A percentile compares a stretch with the other conserved stretches of the same genome.
Conservation (phyloP, 805 yeast species). For the Candida schatavii region DNA sequence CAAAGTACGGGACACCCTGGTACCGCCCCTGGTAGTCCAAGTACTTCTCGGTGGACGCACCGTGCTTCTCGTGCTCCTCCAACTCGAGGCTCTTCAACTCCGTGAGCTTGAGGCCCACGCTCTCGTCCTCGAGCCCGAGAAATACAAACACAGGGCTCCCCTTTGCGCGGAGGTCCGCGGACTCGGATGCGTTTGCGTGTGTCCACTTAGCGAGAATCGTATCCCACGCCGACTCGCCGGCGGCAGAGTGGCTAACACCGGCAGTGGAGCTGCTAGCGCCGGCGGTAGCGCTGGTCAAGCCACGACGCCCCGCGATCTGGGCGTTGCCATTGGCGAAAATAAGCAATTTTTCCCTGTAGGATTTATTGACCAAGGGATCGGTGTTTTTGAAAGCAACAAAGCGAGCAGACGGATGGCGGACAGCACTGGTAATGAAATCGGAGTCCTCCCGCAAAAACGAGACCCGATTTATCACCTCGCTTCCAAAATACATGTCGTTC, state of each 20-base stretch:
- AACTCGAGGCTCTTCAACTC: slow-evolving; percentile 26
- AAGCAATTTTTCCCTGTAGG: slow-evolving; percentile 27
- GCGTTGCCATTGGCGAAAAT: slow-evolving; percentile 33
- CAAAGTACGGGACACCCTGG: slow-evolving; percentile 63
- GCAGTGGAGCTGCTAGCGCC: no score
- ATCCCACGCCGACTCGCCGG: slow-evolving; percentile 12
- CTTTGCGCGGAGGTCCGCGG: slow-evolving; percentile 38
- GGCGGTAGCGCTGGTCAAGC: background rate
- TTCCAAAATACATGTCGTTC: slow-evolving; percentile 39
- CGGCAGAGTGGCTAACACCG: background rate
- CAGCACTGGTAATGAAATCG: slow-evolving; percentile 47
- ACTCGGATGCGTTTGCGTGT: slow-evolving; percentile 29
- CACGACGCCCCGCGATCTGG: slow-evolving; percentile 21
- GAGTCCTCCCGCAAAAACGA: slow-evolving; percentile 59
- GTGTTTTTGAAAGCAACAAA: slow-evolving; percentile 43
- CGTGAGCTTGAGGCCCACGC: slow-evolving; percentile 37
- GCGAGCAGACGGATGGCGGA: slow-evolving; percentile 44
- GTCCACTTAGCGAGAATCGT: slow-evolving; percentile 20
- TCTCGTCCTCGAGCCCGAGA: slow-evolving; percentile 45
- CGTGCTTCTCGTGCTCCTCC: slow-evolving; percentile 5
- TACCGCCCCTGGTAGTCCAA: slow-evolving; percentile 47
- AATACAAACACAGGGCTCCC: slow-evolving; percentile 40
- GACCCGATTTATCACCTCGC: slow-evolving; percentile 58
- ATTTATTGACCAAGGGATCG: slow-evolving; percentile 31
- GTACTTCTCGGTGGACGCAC: slow-evolving; percentile 21